phyloP scores from a whole-genome alignment of 1,284 basidiomycete species.

The Moesziomyces parantarcticus region DNA sequence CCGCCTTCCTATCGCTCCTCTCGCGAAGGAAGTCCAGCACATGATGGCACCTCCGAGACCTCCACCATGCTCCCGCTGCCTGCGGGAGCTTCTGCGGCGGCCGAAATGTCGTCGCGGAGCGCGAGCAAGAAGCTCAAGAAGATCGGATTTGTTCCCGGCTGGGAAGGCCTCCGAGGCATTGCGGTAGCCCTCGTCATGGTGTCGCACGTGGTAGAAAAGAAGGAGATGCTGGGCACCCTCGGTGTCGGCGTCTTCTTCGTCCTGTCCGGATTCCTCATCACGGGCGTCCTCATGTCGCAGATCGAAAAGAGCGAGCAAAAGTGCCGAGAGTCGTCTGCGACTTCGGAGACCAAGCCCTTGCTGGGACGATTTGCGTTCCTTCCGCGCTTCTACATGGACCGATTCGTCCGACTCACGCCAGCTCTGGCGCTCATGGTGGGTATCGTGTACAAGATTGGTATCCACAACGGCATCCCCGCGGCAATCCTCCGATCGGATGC shows the following conservation, averaged over 20 bases:
- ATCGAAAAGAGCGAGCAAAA: conserved; percentile 23
- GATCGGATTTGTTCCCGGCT: conserved; percentile 32
- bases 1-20: conserved; percentile 22
- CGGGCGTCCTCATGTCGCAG: conserved; percentile 38
- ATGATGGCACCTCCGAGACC: conserved; percentile 2
- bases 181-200: conserved; percentile 27
- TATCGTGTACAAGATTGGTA: conserved; percentile 9
- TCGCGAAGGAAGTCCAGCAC: conserved; percentile 9
- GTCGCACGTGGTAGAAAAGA: conserved; percentile 25
- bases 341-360: conserved; percentile 4
- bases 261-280: conserved; percentile 44
- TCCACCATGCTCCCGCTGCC: conserved; percentile 24
- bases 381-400: conserved; percentile 35
- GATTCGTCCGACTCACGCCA: conserved; percentile 29
- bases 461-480: conserved; percentile 2
- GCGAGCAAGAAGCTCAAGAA: conserved; percentile 15
- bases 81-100: neutral
- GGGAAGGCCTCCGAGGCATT: conserved; percentile 33
- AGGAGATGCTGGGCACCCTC: conserved; percentile 32
- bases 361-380: conserved; percentile 24
- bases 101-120: neutral
- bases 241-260: conserved; percentile 44
- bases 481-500: conserved; percentile 15
- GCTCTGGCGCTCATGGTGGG: conserved; percentile 22
- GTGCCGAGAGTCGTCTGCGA: conserved; percentile 4